Conservation (phyloP, 208 protist species). For the Trypanosoma conorhini region DNA sequence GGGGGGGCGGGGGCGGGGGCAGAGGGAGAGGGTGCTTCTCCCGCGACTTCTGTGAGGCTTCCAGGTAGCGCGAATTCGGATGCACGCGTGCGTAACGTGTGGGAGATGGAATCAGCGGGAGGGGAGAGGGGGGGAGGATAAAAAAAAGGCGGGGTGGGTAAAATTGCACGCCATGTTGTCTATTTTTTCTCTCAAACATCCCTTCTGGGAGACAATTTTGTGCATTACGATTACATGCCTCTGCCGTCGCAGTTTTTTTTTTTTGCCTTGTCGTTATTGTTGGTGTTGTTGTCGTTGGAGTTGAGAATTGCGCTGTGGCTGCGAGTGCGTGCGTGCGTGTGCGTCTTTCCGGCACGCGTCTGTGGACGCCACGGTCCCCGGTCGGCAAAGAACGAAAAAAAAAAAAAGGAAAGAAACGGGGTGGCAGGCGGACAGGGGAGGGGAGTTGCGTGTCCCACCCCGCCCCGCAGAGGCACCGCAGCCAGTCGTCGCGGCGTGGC, state of each 20-base stretch:
- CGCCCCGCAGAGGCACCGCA: background rate
- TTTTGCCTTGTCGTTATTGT: background rate
- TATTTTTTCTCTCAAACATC: background rate
- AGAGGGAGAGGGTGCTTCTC: background rate
- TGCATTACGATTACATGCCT: too few species aligned
- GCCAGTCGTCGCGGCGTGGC: background rate
- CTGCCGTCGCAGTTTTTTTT: background rate
- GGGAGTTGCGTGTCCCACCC: background rate
- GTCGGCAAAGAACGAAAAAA: too few species aligned
- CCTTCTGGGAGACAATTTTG: background rate
- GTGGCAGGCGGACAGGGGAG: too few species aligned
- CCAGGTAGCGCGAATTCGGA: background rate
- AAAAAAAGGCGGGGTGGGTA: background rate
- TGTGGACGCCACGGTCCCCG: background rate
- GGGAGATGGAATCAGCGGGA: too few species aligned
- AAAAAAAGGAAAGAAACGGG: slow-evolving; percentile 4
- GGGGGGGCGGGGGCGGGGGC: background rate
- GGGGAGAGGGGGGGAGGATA: too few species aligned
- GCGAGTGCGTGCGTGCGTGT: background rate
- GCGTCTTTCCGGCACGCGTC: background rate
- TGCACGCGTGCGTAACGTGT: background rate
- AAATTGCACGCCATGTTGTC: background rate
- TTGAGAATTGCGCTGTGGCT: too few species aligned
- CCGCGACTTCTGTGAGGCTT: too few species aligned
- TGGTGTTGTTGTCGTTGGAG: background rate